Evolutionary conservation across 257 asterid species (phyloP), one percentile per base, ranked within the genome.

Genomic region (Primulina eburnea): DNA sequence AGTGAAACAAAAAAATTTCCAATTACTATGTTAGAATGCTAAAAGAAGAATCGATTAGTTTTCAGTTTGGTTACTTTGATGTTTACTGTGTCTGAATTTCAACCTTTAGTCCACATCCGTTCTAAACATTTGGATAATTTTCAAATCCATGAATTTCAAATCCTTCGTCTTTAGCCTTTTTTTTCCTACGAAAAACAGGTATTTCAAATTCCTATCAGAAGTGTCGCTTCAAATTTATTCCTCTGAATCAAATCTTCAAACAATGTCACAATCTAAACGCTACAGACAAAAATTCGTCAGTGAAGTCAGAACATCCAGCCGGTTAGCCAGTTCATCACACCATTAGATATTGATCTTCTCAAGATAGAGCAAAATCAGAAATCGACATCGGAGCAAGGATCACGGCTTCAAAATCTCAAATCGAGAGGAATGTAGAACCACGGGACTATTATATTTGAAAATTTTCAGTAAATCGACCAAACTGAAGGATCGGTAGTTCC

Each of bases 401-500:
- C 26, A 68, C 69, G 20, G 30, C 38, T 61, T 57, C 71, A 62
- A 53, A 33, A 64, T 35, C 72, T 56, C 60, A 56, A 55, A 53
- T 38, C 71, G 56, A 77, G 77, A 60, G 32, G 18, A 43, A 43
- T 43, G 11, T 43, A 43, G 10, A 43, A 43, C 55, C n/a, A 43
- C 55, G 7, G n/a, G 18, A 43, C 55, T 12, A 11, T 62, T 33
- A 62, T 32, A 16, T 18, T 8, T 6, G n/a, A 60, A 28, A 60
- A 2, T 10, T 30, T 61, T 5, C 34, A 11, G 65, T 30, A 16
- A 28, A 11, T 4, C 43, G 33, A 62, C 35, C 65, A 4, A 62
- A 32, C 64, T 16, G 32, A 30, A 28, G 17, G 35, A 14, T 16
- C 6, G 6, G 37, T 35, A 58, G 33, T 37, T 38, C 26, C 33